A percentile compares a stretch with the other conserved stretches of the same genome.
These are phyloP conservation scores for Euphorbia tirucalli DNA, from an alignment of 345 rosid genomes.

Conservation along the genomic window DNA sequence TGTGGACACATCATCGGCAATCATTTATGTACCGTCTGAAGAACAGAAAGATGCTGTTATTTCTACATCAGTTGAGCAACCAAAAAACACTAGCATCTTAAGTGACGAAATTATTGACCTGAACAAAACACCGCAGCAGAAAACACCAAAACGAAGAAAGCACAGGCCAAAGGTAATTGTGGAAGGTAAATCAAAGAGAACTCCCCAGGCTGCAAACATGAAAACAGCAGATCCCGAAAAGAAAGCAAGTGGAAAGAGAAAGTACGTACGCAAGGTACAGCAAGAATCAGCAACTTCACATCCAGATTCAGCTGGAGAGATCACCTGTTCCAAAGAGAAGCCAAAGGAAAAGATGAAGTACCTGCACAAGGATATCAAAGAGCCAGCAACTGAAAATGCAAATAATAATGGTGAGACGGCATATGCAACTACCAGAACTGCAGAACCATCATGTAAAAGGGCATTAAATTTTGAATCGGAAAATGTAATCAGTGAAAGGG, in stretches of 20 bases:
- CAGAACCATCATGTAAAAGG: conserved; percentile 48
- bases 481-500: conserved; percentile 27
- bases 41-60: conserved; percentile 39
- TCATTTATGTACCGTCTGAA: conserved; percentile 28
- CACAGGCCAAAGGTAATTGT: conserved; percentile 75
- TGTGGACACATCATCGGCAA: conserved; percentile 43
- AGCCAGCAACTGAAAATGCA: conserved; percentile 37
- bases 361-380: conserved; percentile 39
- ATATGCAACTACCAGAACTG: conserved; percentile 22
- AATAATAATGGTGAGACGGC: conserved; percentile 16
- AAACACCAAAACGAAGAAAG: conserved; percentile 61
- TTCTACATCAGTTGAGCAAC: conserved; percentile 29
- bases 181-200: conserved; percentile 58
- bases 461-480: conserved; percentile 56
- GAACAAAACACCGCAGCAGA: conserved; percentile 70
- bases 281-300: conserved; percentile 40
- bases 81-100: conserved; percentile 29
- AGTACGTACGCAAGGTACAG: conserved; percentile 41
- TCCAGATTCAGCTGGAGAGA: conserved; percentile 25
- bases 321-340: conserved; percentile 8
- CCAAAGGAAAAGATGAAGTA: conserved; percentile 25
- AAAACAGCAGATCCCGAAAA: conserved; percentile 30
- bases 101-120: conserved; percentile 51
- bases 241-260: conserved; percentile 33
- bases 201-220: conserved; percentile 42